Base-by-base conservation (phyloP, 23 red algal species). In the Cyanidium caldarium region DNA sequence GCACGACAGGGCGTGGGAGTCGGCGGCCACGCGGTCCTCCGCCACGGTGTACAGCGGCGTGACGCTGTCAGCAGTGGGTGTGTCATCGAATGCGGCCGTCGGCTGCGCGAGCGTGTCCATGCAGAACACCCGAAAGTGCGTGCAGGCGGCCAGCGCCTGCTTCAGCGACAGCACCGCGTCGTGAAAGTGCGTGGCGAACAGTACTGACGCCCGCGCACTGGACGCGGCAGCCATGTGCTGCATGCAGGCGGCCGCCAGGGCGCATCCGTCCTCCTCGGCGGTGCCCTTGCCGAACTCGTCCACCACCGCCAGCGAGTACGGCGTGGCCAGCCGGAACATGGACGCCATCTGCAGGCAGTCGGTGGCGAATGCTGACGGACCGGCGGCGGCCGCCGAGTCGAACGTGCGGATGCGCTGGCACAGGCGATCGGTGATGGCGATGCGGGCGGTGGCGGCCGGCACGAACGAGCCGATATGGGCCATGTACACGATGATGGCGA, bases 281-380 rank as follows among this genome's bases (percentile, higher is more conserved):
- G 77, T 80, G 25, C 77, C 77, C 44, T 80, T 80, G 51, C 77
- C 77, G 66, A 80, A 80, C 34, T 80, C 77, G 42, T 80, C 77
- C 1, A 80, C 39, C 10, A 80, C 39, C 33, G 66, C 26, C 12
- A 80, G 57, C 2, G 77, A 80, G 35, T 21, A 23, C 3, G 19
- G 35, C 26, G 77, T 71, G 39, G 67, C 35, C 16, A 25, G 37
- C 41, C 40, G 42, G 35, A 80, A 29, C 40, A 57, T 46, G 35
- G 31, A 35, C 2, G 77, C 77, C 34, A 80, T 65, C 58, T 80
- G 77, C 35, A 39, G 31, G 39, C 77, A 80, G 34, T 80, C 77
- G 16, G 56, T 41, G 28, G 34, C 45, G 42, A 80, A 80, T 2
- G 77, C 45, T 46, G 66, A 71, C 33, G 35, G 56, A 36, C 44